phyloP scores from a whole-genome alignment of 2,329 filamentous ascomycete species.

The Claviceps maximensis region DNA sequence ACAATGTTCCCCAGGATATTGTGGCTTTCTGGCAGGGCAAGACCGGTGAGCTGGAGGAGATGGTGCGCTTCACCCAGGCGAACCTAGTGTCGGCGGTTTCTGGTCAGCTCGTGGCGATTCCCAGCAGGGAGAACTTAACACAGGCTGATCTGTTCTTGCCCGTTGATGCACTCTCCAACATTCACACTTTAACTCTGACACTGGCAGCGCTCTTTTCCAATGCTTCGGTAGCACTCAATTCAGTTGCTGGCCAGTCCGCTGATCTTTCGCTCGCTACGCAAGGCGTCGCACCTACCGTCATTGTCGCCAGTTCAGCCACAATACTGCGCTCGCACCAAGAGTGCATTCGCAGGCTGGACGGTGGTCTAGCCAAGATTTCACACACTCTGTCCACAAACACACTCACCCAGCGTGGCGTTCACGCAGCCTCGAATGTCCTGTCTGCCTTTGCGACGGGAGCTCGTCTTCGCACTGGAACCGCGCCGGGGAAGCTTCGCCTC shows the following conservation, averaged over 20 bases:
- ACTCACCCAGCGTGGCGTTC: slow-evolving; percentile 56
- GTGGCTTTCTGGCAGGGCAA: slow-evolving; percentile 54
- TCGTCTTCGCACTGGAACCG: slow-evolving; percentile 44
- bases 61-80: slow-evolving; percentile 67
- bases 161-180: slow-evolving; percentile 65
- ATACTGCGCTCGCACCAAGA: slow-evolving; percentile 54
- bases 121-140: slow-evolving; percentile 58
- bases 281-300: slow-evolving; percentile 65
- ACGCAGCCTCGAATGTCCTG: slow-evolving; percentile 41
- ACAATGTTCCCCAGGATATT: slow-evolving; percentile 35
- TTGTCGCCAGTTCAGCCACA: slow-evolving; percentile 65
- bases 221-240: slow-evolving; percentile 75
- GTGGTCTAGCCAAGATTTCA: slow-evolving; percentile 50
- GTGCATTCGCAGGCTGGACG: slow-evolving; percentile 44
- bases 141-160: slow-evolving; percentile 73
- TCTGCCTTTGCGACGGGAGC: slow-evolving; percentile 43
- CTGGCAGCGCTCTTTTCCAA: slow-evolving; percentile 76
- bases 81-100: slow-evolving; percentile 85
- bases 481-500: slow-evolving; percentile 64
- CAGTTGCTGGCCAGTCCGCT: slow-evolving; percentile 61
- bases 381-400: slow-evolving; percentile 60
- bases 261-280: slow-evolving; percentile 62
- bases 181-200: slow-evolving; percentile 67
- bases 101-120: slow-evolving; percentile 63
- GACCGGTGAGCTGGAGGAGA: slow-evolving; percentile 43